Evolutionary conservation across 1,284 basidiomycete genomes (phyloP).

Genomic region (Ganoderma sinense): DNA sequence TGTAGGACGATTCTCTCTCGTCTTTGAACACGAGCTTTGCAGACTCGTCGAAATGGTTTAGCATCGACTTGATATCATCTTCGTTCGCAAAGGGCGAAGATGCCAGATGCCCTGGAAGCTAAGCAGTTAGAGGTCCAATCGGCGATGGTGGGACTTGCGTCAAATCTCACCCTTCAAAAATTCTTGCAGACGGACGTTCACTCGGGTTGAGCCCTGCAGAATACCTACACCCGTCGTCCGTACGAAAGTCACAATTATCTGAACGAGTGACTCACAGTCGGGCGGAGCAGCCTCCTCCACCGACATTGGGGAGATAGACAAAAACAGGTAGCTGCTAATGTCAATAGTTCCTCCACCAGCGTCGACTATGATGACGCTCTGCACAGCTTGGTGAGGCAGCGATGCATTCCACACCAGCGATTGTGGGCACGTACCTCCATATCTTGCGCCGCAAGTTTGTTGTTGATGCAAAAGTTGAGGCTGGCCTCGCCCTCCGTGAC

Average conservation of each 20-base stretch:
- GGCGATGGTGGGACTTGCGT: background rate
- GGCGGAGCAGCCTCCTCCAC: conserved; percentile 49
- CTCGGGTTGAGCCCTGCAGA: conserved; percentile 36
- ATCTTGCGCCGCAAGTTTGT: conserved; percentile 43
- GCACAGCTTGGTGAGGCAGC: background rate
- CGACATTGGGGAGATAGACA: conserved; percentile 25
- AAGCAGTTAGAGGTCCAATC: background rate
- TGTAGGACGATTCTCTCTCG: conserved; percentile 40
- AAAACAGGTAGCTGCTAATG: conserved; percentile 54
- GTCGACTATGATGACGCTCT: conserved; percentile 61
- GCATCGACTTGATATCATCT: conserved; percentile 46
- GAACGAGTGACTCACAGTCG: conserved; percentile 45
- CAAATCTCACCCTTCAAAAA: conserved; percentile 40
- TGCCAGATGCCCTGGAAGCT: conserved; percentile 41
- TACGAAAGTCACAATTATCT: background rate
- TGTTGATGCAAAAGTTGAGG: conserved; percentile 53
- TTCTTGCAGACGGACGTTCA: conserved; percentile 39
- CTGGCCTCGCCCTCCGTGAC: conserved; percentile 61
- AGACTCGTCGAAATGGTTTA: conserved; percentile 46
- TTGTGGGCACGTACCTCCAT: conserved; percentile 37
- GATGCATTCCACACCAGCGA: background rate
- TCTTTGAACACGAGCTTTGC: conserved; percentile 51
- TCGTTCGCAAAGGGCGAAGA: conserved; percentile 44
- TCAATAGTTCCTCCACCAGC: conserved; percentile 66
- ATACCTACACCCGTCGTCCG: conserved; percentile 26